phyloP scores from a whole-genome alignment of 2,329 filamentous ascomycete species.

The Aspergillus uvarum region DNA sequence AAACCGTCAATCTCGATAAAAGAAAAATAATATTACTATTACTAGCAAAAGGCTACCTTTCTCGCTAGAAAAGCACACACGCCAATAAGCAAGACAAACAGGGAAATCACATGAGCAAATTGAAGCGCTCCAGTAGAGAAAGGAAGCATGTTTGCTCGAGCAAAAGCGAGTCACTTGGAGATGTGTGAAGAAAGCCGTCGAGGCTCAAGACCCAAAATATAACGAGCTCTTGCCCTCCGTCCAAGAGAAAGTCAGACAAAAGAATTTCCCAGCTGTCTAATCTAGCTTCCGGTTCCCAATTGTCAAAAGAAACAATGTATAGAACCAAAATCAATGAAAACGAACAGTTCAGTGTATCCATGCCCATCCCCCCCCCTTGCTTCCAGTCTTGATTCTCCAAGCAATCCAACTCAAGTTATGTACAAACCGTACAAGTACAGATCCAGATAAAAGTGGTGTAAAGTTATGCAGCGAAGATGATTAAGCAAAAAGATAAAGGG shows the following conservation, averaged over 20 bases:
- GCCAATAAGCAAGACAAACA: neutral
- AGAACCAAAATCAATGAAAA: neutral
- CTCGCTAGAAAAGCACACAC: neutral
- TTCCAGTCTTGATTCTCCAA: neutral
- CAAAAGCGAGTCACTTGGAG: neutral
- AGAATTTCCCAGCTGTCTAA: neutral
- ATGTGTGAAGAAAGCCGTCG: neutral
- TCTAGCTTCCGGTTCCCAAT: neutral
- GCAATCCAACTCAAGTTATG: neutral
- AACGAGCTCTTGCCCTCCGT: neutral
- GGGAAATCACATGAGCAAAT: too few relatives aligned
- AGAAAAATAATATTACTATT: neutral
- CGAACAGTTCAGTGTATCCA: neutral
- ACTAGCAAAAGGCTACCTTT: neutral
- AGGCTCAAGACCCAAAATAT: neutral
- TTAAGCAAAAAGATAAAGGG: neutral
- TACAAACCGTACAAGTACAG: neutral
- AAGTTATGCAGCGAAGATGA: neutral
- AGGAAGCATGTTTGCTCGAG: neutral
- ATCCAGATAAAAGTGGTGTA: neutral
- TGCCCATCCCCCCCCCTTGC: neutral
- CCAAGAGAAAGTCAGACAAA: neutral
- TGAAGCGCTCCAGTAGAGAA: neutral
- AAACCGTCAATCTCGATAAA: neutral
- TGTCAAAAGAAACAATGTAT: neutral